phyloP scores from a whole-genome alignment of 2,329 filamentous ascomycete genomes.

The Penicillium sclerotiorum region DNA sequence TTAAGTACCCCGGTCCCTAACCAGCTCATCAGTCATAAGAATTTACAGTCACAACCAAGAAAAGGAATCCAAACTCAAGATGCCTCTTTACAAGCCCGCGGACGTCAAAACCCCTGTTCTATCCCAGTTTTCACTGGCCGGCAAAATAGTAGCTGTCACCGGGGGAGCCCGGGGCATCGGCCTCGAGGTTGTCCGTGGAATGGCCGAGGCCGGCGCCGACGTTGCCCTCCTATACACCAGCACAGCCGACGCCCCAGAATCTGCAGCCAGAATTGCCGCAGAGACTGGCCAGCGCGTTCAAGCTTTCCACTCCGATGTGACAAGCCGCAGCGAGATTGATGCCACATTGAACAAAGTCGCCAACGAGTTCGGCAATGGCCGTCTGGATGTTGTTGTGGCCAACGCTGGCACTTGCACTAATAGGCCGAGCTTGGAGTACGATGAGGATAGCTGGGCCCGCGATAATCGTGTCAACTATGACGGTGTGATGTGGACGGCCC shows the following conservation, averaged over 20 bases:
- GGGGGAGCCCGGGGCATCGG: conserved; percentile 25
- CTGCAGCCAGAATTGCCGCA: conserved; percentile 16
- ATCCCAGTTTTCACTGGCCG: conserved; percentile 22
- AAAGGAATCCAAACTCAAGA: background rate
- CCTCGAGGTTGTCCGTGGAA: conserved; percentile 12
- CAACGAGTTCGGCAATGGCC: conserved; percentile 22
- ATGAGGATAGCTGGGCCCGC: conserved; percentile 27
- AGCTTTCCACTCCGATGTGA: background rate
- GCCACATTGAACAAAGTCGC: conserved; percentile 14
- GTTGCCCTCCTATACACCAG: background rate
- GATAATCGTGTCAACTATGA: conserved; percentile 30
- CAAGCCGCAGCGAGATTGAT: background rate
- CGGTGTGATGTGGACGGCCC: conserved; percentile 15
- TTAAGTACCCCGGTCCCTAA: no score
- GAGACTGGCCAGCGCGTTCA: conserved; percentile 6
- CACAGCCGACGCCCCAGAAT: conserved; percentile 9
- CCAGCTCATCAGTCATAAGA: background rate
- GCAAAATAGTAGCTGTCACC: conserved; percentile 26
- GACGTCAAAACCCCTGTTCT: conserved; percentile 16
- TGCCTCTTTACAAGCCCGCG: conserved; percentile 19
- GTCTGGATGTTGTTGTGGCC: conserved; percentile 32
- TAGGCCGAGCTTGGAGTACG: conserved; percentile 28
- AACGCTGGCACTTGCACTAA: conserved; percentile 32
- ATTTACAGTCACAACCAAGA: background rate
- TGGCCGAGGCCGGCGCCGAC: conserved; percentile 5